Percentiles rank a stretch among this genome's conserved stretches.
These are phyloP conservation scores for Phoma sp. DNA, from an alignment of 2,329 filamentous ascomycete genomes.

Conservation along the genomic window DNA sequence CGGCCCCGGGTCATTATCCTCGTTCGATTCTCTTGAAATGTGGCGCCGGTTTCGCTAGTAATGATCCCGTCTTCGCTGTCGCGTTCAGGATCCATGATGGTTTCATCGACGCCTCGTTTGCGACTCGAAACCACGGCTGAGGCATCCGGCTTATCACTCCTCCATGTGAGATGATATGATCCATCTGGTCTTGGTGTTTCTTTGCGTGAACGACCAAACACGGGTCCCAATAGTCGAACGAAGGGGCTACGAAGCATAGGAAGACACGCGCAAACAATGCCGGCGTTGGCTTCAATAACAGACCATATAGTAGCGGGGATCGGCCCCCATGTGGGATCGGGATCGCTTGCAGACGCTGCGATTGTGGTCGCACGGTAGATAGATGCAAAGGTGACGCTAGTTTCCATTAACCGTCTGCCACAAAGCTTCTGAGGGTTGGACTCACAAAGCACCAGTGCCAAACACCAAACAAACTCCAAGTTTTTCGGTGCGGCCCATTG, in stretches of 20 bases:
- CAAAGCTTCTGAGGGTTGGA: neutral
- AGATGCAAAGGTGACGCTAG: constrained; percentile 34
- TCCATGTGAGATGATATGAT: constrained; percentile 21
- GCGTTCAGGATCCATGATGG: constrained; percentile 17
- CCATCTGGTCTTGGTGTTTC: constrained; percentile 5
- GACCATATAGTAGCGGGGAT: constrained; percentile 33
- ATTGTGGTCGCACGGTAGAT: constrained; percentile 36
- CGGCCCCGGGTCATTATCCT: constrained; percentile 6
- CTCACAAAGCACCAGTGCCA: constrained; percentile 32
- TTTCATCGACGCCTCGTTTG: constrained; percentile 12
- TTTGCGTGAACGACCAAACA: constrained; percentile 25
- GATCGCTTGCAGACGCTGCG: constrained; percentile 27
- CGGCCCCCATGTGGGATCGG: constrained; percentile 33
- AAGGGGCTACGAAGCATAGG: constrained; percentile 35
- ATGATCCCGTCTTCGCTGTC: constrained; percentile 28
- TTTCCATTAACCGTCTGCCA: constrained; percentile 2
- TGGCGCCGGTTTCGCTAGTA: neutral
- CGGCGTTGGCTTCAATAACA: constrained; percentile 34
- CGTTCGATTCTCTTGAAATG: neutral
- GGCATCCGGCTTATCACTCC: constrained; percentile 10
- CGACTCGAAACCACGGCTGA: constrained; percentile 12
- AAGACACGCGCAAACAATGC: constrained; percentile 31
- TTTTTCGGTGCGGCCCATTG: constrained; percentile 30
- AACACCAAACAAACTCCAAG: constrained; percentile 31
- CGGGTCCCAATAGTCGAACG: constrained; percentile 26